A percentile compares a stretch with the other conserved stretches of the same genome.
These are phyloP conservation scores for Dendrobium chrysotoxum DNA, from an alignment of 106 monocot genomes.

Conservation along the genomic window DNA sequence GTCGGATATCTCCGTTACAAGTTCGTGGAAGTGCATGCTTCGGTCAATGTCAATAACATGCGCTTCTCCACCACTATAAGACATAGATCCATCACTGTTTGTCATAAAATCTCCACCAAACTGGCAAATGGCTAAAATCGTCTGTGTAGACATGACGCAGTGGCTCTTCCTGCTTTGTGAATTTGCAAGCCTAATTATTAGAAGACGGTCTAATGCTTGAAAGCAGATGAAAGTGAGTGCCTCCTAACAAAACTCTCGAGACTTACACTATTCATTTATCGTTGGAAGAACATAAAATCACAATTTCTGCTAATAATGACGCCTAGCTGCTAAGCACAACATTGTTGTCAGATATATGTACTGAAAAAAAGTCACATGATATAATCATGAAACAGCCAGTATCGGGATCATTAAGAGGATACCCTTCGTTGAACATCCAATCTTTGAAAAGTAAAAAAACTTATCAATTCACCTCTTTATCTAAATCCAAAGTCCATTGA, in stretches of 20 bases:
- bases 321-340: too few species aligned
- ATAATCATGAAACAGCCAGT: too few species aligned
- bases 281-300: neutral
- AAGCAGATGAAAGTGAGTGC: neutral
- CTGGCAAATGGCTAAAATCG: slow-evolving; percentile 85
- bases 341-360: too few species aligned
- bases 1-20: slow-evolving; percentile 65
- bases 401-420: too few species aligned
- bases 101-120: slow-evolving; percentile 74
- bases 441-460: too few species aligned
- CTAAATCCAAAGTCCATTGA: too few species aligned
- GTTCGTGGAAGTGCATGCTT: slow-evolving; percentile 48
- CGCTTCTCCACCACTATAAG: slow-evolving; percentile 83
- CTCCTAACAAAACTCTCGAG: too few species aligned
- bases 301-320: neutral
- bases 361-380: too few species aligned
- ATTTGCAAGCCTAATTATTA: neutral
- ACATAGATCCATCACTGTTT: slow-evolving; percentile 67
- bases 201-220: neutral
- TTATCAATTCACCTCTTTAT: too few species aligned
- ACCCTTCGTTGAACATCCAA: too few species aligned
- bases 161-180: neutral
- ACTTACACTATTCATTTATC: too few species aligned
- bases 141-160: slow-evolving; percentile 26
- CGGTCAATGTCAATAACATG: slow-evolving; percentile 80